phyloP scores from a whole-genome alignment of 441 rosid genomes.

The Omphalea diandra region DNA sequence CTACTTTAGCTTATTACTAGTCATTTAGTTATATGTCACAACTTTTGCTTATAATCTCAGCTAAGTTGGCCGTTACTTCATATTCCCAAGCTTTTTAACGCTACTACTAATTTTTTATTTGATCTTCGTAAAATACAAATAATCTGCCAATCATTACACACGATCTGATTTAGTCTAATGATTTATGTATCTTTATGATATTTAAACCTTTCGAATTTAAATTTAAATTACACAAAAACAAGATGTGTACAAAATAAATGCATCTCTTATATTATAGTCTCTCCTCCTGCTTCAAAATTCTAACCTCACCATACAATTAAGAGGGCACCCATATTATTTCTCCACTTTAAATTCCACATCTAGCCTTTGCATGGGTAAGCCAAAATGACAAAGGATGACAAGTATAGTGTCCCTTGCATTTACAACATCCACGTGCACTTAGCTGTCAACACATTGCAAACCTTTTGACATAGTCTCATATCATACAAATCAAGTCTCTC shows the following conservation, averaged over 20 bases:
- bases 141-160: neutral
- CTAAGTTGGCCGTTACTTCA: neutral
- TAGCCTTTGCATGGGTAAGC: no score
- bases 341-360: no score
- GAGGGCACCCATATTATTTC: no score
- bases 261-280: no score
- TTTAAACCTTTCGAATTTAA: no score
- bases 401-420: slow-evolving; percentile 31
- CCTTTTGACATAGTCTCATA: slow-evolving; percentile 19
- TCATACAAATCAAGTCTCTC: neutral
- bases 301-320: no score
- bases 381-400: neutral
- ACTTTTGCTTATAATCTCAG: neutral
- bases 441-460: slow-evolving; percentile 26
- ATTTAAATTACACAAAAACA: no score
- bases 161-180: no score
- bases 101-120: neutral
- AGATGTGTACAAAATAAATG: no score
- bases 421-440: slow-evolving; percentile 42
- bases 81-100: neutral
- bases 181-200: no score
- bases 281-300: no score
- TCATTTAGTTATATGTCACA: neutral
- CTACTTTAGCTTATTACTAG: neutral
- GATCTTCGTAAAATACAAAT: neutral